A percentile compares a stretch with the other conserved stretches of the same genome.
Conservation (phyloP, 1,284 basidiomycete species). For the Fistulina hepatica region DNA sequence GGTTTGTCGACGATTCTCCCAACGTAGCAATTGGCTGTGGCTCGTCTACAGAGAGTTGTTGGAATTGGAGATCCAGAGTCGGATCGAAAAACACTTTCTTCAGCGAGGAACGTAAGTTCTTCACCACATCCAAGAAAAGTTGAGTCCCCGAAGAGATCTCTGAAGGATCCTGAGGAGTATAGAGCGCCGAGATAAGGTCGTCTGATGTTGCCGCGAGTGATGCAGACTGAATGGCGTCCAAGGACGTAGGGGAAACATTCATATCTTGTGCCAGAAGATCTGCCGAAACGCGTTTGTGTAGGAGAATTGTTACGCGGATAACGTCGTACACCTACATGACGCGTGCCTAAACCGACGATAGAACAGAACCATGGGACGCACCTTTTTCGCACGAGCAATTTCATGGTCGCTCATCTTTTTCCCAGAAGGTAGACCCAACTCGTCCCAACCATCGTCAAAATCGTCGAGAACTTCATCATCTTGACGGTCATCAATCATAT, state of each 20-base stretch:
- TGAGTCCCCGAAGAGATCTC: slow-evolving; percentile 30
- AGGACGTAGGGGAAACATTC: slow-evolving; percentile 11
- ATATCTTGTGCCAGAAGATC: slow-evolving; percentile 34
- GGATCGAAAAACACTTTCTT: slow-evolving; percentile 18
- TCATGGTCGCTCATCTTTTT: slow-evolving; percentile 33
- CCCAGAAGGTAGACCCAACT: slow-evolving; percentile 40
- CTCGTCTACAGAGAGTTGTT: slow-evolving; percentile 22
- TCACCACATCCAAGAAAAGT: slow-evolving; percentile 27
- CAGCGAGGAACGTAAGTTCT: slow-evolving; percentile 26
- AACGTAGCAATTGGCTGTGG: slow-evolving; percentile 10
- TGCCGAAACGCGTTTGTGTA: slow-evolving; percentile 54
- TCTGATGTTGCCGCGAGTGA: slow-evolving; percentile 44
- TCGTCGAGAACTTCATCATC: slow-evolving; percentile 24
- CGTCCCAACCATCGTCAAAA: slow-evolving; percentile 54
- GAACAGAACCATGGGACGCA: slow-evolving; percentile 18
- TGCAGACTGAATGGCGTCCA: slow-evolving; percentile 33
- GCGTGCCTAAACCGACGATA: slow-evolving; percentile 4
- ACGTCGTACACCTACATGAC: slow-evolving; percentile 40
- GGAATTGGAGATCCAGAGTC: slow-evolving; percentile 26
- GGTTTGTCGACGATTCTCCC: slow-evolving; percentile 5
- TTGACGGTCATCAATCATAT: slow-evolving; percentile 36
- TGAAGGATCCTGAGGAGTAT: slow-evolving; percentile 44
- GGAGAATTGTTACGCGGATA: slow-evolving; percentile 45
- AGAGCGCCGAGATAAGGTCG: slow-evolving; percentile 52
- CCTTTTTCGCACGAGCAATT: slow-evolving; percentile 40